These are phyloP conservation scores for Fulvia fulva DNA, from an alignment of 2,329 filamentous ascomycete species.

Conservation along the genomic window DNA sequence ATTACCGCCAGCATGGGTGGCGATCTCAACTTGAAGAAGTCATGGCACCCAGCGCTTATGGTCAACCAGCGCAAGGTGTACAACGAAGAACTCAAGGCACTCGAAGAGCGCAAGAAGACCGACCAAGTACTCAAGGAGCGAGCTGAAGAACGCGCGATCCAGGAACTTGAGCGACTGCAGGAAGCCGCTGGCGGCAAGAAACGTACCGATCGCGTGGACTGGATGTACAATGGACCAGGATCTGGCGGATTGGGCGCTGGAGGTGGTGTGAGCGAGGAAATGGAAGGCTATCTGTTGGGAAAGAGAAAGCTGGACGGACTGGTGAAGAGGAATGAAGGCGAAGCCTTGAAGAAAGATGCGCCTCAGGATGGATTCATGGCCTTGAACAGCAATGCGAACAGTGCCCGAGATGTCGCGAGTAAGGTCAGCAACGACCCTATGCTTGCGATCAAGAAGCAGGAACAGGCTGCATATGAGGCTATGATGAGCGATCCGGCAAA, in stretches of 20 bases:
- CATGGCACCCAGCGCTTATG: conserved; percentile 87
- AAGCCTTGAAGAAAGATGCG: conserved; percentile 70
- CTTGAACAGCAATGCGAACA: conserved; percentile 59
- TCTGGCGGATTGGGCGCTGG: conserved; percentile 70
- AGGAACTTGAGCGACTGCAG: conserved; percentile 85
- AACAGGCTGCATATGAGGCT: conserved; percentile 51
- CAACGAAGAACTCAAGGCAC: conserved; percentile 85
- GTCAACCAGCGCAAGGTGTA: conserved; percentile 89
- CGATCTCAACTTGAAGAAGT: conserved; percentile 87
- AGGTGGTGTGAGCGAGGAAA: conserved; percentile 67
- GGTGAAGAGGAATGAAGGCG: conserved; percentile 73
- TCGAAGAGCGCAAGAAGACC: conserved; percentile 91
- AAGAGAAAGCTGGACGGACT: conserved; percentile 89
- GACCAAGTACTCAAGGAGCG: conserved; percentile 89
- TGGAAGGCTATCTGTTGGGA: conserved; percentile 87
- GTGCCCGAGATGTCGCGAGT: conserved; percentile 69
- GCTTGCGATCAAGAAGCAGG: conserved; percentile 87
- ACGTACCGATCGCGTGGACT: conserved; percentile 80
- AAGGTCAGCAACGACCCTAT: conserved; percentile 92
- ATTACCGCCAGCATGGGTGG: conserved; percentile 69
- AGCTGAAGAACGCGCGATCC: conserved; percentile 86
- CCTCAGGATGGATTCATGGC: conserved; percentile 54
- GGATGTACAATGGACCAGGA: conserved; percentile 94
- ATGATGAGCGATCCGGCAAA: conserved; percentile 75
- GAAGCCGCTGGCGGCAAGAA: conserved; percentile 83